Base-by-base conservation (phyloP, 768 basidiomycete species). In the Mycena capillaripes region DNA sequence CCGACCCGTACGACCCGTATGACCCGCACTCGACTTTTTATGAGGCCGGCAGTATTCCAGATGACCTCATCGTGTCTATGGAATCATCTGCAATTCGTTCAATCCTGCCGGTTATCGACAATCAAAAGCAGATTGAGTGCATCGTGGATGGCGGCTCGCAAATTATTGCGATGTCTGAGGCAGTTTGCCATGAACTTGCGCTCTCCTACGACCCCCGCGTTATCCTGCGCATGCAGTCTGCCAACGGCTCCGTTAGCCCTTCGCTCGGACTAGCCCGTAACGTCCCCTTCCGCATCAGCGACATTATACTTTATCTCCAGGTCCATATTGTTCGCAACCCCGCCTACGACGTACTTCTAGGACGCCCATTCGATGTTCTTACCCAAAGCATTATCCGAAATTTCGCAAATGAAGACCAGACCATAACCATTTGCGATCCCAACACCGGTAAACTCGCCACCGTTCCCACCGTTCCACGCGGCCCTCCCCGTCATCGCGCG, bases 121-220 rank as follows among this genome's bases (percentile, higher is more conserved):
- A 69, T 19, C 46, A 16, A 2, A 16, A 69, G 38, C 46, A 40
- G 21, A 34, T 68, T 19, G 71, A 75, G 6, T 69, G 66, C 34
- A 78, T 78, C 58, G 27, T 75, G 34, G 78, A 79, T 50, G 66
- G 60, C 29, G 77, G 78, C 16, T 77, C 72, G 3, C 66, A 76
- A 8, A 76, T 79, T 17, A 34, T 77, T n/a, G 61, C 75, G 0
- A 79, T 79, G 76, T 77, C 77, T 0, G 76, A 78, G 40, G 69
- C 58, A 0, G 56, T 78, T 16, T 71, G 66, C 14, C 66, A 73
- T 48, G 38, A 60, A 12, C 57, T 68, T 5, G 44, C 16, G 1
- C 36, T 69, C 0, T 19, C 67, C 0, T 69, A 61, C 27, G 36
- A 69, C 46, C 67, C 58, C 1, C 46, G 50, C 4, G 61, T 69